Conservation (phyloP, 371 early-diverging fungal genomes). For the Lichtheimia corymbifera region DNA sequence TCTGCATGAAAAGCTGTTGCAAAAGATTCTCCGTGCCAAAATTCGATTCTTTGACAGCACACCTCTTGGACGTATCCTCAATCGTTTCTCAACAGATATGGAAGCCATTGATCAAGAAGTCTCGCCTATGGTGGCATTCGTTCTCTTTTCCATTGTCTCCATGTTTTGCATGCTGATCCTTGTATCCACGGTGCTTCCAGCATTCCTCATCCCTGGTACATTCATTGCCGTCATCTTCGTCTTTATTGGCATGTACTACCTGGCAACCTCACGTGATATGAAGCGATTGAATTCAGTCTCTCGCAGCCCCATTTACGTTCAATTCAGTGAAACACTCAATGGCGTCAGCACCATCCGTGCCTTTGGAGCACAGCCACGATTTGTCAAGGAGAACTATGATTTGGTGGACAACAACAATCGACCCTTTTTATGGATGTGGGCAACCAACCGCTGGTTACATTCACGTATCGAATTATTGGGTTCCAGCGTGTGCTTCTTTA, state of each 20-base stretch:
- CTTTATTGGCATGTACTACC: constrained; percentile 63
- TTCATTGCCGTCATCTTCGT: constrained; percentile 51
- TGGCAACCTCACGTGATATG: constrained; percentile 78
- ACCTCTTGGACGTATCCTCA: constrained; percentile 85
- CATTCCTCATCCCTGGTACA: constrained; percentile 54
- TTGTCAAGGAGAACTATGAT: constrained; percentile 57
- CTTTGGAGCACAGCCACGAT: constrained; percentile 64
- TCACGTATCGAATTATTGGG: constrained; percentile 76
- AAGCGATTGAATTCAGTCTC: constrained; percentile 86
- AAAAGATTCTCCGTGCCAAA: constrained; percentile 72
- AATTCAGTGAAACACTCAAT: constrained; percentile 74
- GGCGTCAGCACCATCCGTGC: constrained; percentile 84
- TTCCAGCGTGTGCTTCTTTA: constrained; percentile 71
- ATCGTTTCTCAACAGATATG: constrained; percentile 81
- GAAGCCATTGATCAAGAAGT: constrained; percentile 69
- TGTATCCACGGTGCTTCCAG: constrained; percentile 49
- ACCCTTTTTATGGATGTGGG: constrained; percentile 84
- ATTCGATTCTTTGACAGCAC: constrained; percentile 86
- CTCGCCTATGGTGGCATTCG: constrained; percentile 47
- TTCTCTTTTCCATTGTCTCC: constrained; percentile 50
- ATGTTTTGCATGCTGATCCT: constrained; percentile 47
- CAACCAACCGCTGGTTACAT: constrained; percentile 89
- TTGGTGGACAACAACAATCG: constrained; percentile 73
- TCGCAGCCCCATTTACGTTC: constrained; percentile 79
- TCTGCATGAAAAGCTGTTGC: constrained; percentile 62